phyloP scores from a whole-genome alignment of 1,284 basidiomycete species.

The Microbotryum saponariae region DNA sequence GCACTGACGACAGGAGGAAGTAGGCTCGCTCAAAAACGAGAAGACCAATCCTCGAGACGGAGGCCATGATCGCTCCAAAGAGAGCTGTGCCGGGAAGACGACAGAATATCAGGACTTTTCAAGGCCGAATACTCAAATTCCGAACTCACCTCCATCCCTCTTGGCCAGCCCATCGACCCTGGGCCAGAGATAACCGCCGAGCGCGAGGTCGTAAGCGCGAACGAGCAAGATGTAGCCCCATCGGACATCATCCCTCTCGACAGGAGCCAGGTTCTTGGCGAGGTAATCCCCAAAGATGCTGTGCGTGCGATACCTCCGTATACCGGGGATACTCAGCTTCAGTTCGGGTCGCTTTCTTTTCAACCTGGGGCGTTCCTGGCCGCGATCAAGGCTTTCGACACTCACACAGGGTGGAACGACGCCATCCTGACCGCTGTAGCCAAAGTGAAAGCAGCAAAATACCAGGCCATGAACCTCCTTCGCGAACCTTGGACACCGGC shows the following conservation, averaged over 20 bases:
- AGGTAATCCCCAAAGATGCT: conserved; percentile 20
- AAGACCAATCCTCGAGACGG: conserved; percentile 19
- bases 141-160: conserved; percentile 21
- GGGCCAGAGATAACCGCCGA: conserved; percentile 24
- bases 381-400: neutral
- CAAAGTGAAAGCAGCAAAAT: neutral
- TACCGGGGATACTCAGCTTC: too few species aligned
- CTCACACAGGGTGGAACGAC: neutral
- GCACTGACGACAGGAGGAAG: conserved; percentile 26
- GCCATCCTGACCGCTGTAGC: neutral
- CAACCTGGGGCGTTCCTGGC: too few species aligned
- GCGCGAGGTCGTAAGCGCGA: conserved; percentile 20
- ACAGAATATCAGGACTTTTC: neutral
- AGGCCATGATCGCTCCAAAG: conserved; percentile 21
- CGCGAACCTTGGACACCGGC: neutral
- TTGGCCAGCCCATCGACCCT: conserved; percentile 10
- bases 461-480: neutral
- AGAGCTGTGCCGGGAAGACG: neutral
- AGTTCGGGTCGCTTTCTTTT: too few species aligned
- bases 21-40: conserved; percentile 30
- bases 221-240: conserved; percentile 28
- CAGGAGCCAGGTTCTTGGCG: conserved; percentile 28
- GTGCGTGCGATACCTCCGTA: neutral
- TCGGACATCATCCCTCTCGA: conserved; percentile 30
- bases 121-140: neutral